These are phyloP conservation scores for Tephrocybe sp. DNA, from an alignment of 768 basidiomycete genomes.

Conservation along the genomic window DNA sequence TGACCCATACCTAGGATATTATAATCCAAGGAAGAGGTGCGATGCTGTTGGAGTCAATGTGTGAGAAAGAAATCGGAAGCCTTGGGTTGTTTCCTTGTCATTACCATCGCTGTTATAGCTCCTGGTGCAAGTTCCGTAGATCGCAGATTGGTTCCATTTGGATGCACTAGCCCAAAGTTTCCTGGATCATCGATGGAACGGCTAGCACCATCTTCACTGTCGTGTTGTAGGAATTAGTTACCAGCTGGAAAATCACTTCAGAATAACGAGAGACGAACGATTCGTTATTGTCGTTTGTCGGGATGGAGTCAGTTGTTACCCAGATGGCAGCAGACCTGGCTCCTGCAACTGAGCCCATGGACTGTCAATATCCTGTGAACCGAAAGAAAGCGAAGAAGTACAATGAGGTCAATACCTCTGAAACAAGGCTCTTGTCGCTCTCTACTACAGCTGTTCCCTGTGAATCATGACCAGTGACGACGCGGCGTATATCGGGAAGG, in stretches of 20 bases:
- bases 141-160: constrained; percentile 44
- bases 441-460: constrained; percentile 40
- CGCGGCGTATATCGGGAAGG: constrained; percentile 42
- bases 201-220: constrained; percentile 51
- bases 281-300: constrained; percentile 54
- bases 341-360: constrained; percentile 33
- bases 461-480: constrained; percentile 48
- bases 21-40: constrained; percentile 59
- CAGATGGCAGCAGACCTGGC: constrained; percentile 40
- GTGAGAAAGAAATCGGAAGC: not conserved
- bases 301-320: constrained; percentile 46
- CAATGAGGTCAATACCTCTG: constrained; percentile 21
- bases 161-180: constrained; percentile 42
- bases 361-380: constrained; percentile 18
- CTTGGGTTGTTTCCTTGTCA: not conserved
- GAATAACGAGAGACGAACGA: constrained; percentile 30
- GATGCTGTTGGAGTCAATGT: constrained; percentile 28
- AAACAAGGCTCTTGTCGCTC: constrained; percentile 29
- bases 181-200: constrained; percentile 35
- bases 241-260: not conserved
- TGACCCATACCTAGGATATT: constrained; percentile 49
- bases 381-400: not conserved
- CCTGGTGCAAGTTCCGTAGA: constrained; percentile 58
- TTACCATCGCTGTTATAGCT: constrained; percentile 46
- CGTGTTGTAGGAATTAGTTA: constrained; percentile 17